Conservation (phyloP, 106 monocot genomes). For the Allium fistulosum region DNA sequence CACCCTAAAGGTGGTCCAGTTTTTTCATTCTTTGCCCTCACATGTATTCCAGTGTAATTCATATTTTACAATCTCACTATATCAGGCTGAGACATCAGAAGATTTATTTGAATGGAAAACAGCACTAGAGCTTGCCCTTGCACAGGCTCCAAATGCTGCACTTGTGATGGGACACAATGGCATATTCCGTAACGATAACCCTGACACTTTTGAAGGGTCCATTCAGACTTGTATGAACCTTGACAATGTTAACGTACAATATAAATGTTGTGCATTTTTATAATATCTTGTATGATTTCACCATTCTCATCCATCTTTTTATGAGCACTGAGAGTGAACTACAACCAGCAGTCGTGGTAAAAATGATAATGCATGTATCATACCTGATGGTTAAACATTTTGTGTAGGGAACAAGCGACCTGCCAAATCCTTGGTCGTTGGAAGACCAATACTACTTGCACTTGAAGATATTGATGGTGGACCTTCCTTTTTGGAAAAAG, state of each 20-base stretch:
- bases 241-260: not conserved
- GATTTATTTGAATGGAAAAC: constrained; percentile 98
- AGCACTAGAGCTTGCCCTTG: constrained; percentile 85
- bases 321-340: too few relatives aligned
- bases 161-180: constrained; percentile 99
- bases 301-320: too few relatives aligned
- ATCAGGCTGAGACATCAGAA: constrained; percentile 86
- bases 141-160: constrained; percentile 96
- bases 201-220: constrained; percentile 80
- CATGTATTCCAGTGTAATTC: not conserved
- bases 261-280: not conserved
- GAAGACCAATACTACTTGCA: constrained; percentile 95
- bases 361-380: not conserved
- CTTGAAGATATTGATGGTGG: constrained; percentile 99
- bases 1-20: constrained; percentile 71
- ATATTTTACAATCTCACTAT: constrained; percentile 10
- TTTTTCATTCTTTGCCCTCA: constrained; percentile 4
- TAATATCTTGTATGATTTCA: not conserved
- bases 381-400: constrained; percentile 10
- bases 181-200: constrained; percentile 92
- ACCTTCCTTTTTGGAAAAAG: constrained; percentile 93
- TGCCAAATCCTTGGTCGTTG: constrained; percentile 90
- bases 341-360: too few relatives aligned
- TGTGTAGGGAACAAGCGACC: constrained; percentile 82
- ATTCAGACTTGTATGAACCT: constrained; percentile 59